Evolutionary conservation across 2,329 filamentous ascomycete genomes (phyloP), one percentile per base, ranked within the genome.

Genomic region (Phoma sp.): DNA sequence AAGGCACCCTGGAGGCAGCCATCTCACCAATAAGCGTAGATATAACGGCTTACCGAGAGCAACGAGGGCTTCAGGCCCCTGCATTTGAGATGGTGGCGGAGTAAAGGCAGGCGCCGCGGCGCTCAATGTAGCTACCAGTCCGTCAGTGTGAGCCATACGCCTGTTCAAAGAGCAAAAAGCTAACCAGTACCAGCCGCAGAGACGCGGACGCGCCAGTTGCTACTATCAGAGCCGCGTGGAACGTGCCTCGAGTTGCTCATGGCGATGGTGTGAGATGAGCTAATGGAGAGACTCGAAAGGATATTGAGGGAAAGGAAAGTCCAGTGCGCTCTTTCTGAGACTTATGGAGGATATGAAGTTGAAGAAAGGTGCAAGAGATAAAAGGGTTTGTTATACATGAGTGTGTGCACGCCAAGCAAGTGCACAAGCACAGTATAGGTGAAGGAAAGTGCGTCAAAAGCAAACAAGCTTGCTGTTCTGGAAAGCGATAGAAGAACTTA

Each of bases 391-490:
- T 7, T 34, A 17, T 43, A 25, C 2, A 34, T 4, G 6, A 14
- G 21, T 28, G 20, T 33, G 28, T 25, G 45, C 18, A 26, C 5
- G 33, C 43, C 30, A 47, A 47, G 34, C 28, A 39, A 14, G 14
- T 33, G 45, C 45, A 47, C 45, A 32, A 18, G 26, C 43, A 18
- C 18, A 32, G 23, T 33, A 14, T n/a, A 39, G 20, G 45, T 47
- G 34, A 39, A 47, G 15, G 45, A 23, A 39, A 15, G 26, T n/a
- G 20, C 7, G 9, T 29, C 33, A 28, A 17, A 10, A 21, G 14
- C 18, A 40, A 33, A 33, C 21, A 21, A 17, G 25, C 4, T 25
- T 21, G 34, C 34, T 26, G 1, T 39, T 7, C 9, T n/a, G 7
- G 20, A 33, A 47, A 2, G n/a, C 3, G 7, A 33, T 39, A n/a